Evolutionary conservation across 2,329 filamentous ascomycete species (phyloP), one percentile per base, ranked within the genome.

Genomic region (Achaetomium macrosporum): DNA sequence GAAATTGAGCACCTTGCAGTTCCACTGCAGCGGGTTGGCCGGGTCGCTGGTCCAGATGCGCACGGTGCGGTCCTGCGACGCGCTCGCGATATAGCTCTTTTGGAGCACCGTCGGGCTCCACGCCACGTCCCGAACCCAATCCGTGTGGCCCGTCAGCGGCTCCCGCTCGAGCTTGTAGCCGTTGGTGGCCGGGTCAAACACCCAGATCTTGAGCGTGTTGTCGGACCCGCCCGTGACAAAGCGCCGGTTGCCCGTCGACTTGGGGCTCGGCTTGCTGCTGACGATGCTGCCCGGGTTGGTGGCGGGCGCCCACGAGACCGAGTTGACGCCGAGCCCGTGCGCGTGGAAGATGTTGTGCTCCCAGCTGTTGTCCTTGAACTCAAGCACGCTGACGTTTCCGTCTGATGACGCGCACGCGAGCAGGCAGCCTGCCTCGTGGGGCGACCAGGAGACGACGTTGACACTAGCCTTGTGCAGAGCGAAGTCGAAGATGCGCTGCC

Each of bases 51-150:
- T 97, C 93, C 93, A 99, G 73, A 99, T 96, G 61, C 90, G 84
- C 57, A 97, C 92, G 9, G 90, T 96, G 79, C 95, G 95, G 71
- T 99, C 93, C 74, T 97, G 91, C 50, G 87, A 91, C 11, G 92
- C 93, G 45, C 87, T 92, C 30, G 93, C 93, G 67, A 99, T 96
- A 74, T 99, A 99, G 54, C 86, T 90, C 78, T 96, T 96, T 64
- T 91, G 88, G 54, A 99, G 78, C 51, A 97, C 88, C 20, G 90
- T 96, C 11, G 93, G 93, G 46, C 88, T 92, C 93, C 93, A 99
- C 13, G 92, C 89, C 12, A 99, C 93, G 69, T 99, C 93, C 59
- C 93, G 85, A 51, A 99, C 93, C 93, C 93, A 99, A 75, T 97
- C 93, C 6, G 83, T 81, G 73, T 99, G 93, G 58, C 93, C 93